Base-by-base conservation (phyloP, 345 rosid genomes). In the Populus tremula region DNA sequence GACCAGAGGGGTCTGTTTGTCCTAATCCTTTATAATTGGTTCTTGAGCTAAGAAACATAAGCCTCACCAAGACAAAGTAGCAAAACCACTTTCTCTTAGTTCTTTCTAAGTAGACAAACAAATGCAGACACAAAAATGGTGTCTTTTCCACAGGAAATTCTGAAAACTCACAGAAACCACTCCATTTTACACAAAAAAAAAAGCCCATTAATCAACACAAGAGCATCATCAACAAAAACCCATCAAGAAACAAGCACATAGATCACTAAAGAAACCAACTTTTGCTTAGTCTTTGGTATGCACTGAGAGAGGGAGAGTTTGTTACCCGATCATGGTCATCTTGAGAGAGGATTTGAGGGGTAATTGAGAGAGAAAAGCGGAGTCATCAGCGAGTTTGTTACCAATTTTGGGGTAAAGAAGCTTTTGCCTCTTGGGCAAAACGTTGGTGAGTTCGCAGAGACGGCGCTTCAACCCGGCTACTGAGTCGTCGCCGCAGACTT, bases 301-400 rank as follows among this genome's bases (percentile, higher is more conserved):
- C n/a, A 68, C 36, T 20, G 21, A 1, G 54, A 47, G 65, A 77
- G 59, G n/a, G 39, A 67, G 50, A 53, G 56, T 45, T 70, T 62
- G 31, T 64, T 53, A 92, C 98, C 98, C 96, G 75, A 92, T 96
- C 97, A 92, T 96, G 67, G 97, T 96, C 97, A 96, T 96, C 87
- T 96, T 96, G 76, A 91, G 88, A 10, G 97, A 89, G 67, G 97
- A 79, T 78, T 96, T 96, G 78, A 93, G 94, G 33, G 96, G 91
- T 27, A 96, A 78, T 62, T 88, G 85, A 49, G 93, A 92, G 81
- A 96, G 92, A 78, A 96, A 72, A 61, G 90, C 76, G 50, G 92
- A 76, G 70, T 91, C 97, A 53, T 93, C 96, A 64, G 98, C 85
- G 79, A 96, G 94, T 77, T 87, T 93, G 77, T 92, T 89, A 54